Percentiles rank a stretch among this genome's conserved stretches.
Conservation (phyloP, 805 yeast species). For the Zygosaccharomyces rouxii region DNA sequence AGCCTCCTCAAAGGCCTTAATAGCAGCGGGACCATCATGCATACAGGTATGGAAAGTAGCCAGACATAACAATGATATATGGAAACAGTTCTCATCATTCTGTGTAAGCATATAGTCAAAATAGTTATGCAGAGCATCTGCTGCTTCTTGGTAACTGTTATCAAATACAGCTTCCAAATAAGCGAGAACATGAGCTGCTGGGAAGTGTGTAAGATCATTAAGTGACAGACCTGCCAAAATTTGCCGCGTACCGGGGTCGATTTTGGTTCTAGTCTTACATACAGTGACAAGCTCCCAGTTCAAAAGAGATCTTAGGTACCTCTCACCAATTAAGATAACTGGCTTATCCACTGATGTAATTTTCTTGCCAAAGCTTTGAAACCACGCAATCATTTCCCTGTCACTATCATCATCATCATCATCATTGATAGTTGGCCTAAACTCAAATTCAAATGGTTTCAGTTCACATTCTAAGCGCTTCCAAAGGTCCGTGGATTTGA, state of each 20-base stretch:
- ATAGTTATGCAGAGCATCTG: slow-evolving; percentile 53
- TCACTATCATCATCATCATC: slow-evolving; percentile 3
- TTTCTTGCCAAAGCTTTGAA: slow-evolving; percentile 3
- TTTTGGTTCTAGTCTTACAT: slow-evolving; percentile 5
- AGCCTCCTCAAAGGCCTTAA: slow-evolving; percentile 80
- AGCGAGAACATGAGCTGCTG: slow-evolving; percentile 24
- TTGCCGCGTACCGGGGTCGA: slow-evolving; percentile 4
- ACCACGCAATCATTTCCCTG: slow-evolving; percentile 15
- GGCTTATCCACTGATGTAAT: not conserved
- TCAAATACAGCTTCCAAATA: slow-evolving; percentile 19
- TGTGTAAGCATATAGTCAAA: slow-evolving; percentile 75
- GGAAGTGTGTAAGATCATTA: slow-evolving; percentile 25
- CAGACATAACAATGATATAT: slow-evolving; percentile 67
- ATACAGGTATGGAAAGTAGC: slow-evolving; percentile 70
- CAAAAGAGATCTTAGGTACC: slow-evolving; percentile 23
- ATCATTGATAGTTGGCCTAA: slow-evolving; percentile 1
- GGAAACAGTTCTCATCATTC: slow-evolving; percentile 61
- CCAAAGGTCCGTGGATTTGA: slow-evolving; percentile 9
- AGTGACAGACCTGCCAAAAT: slow-evolving; percentile 13
- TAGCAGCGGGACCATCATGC: slow-evolving; percentile 61
- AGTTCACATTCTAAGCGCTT: slow-evolving; percentile 1
- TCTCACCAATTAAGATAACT: slow-evolving; percentile 9
- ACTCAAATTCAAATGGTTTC: slow-evolving; percentile 2
- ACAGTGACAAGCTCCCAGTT: slow-evolving; percentile 21
- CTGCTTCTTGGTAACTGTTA: slow-evolving; percentile 33